Base-by-base conservation (phyloP, 78 protist genomes). In the Cavenderia fasciculata region DNA sequence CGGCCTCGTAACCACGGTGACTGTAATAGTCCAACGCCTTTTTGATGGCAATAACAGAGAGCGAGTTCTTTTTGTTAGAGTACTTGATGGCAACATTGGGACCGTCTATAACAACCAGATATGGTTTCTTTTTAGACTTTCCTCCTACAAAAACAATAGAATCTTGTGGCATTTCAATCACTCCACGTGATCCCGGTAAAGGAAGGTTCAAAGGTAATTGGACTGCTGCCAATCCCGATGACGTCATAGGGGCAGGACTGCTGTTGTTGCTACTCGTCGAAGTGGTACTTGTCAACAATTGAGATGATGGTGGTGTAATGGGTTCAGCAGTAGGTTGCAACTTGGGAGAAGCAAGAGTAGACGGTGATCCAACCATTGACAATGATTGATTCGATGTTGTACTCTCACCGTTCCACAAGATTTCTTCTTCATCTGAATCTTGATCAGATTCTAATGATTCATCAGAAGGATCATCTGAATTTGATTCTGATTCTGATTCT, bases 61-160 rank as follows among this genome's bases (percentile, higher is more conserved):
- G 59, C 4, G 33, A 31, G 34, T 61, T 52, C 54, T 72, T 72
- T 0, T 57, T 78, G 2, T 74, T 71, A 57, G 38, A 34, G 25
- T 54, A 59, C 38, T 70, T 92, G 25, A 63, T 38, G 11, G 88
- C 95, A 5, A 92, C 86, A 51, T 92, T 92, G 29, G 95, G 95
- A 33, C 95, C 95, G 52, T 92, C 95, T 11, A 92, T 65, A n/a
- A 92, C 90, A 31, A 92, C 47, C 51, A 70, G 25, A 43, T 66
- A 75, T 33, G 59, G 31, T 41, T 71, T 92, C 47, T 86, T 75
- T 33, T 66, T 61, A 43, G 27, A 12, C 57, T 49, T 71, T n/a
- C 34, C 54, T 18, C 44, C 41, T 5, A 46, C 52, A 41, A 61
- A 82, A 54, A 82, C 73, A 14, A 40, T 33, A 36, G 90, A 70